Percentiles rank a stretch among this genome's conserved stretches.
These are phyloP conservation scores for Aspergillus unguis DNA, from an alignment of 2,329 filamentous ascomycete genomes.

Conservation along the genomic window DNA sequence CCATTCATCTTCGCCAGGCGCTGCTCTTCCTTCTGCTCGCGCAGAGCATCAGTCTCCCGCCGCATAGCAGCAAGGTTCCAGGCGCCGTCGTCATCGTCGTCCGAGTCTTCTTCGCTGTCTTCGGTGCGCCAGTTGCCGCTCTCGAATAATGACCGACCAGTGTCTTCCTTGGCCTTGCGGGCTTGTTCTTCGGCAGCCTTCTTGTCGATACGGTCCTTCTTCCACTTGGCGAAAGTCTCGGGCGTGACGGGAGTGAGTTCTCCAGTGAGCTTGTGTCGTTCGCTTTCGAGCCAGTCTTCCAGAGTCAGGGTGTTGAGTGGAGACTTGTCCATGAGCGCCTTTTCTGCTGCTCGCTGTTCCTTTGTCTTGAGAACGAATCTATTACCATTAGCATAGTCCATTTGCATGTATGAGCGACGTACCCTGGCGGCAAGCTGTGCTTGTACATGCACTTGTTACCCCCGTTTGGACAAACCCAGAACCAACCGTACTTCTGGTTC, in stretches of 20 bases:
- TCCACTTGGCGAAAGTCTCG: slow-evolving; percentile 94
- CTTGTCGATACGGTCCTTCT: slow-evolving; percentile 89
- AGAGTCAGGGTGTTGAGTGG: slow-evolving; percentile 90
- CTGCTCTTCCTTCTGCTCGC: slow-evolving; percentile 75
- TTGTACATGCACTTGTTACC: slow-evolving; percentile 98
- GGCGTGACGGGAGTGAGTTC: slow-evolving; percentile 89
- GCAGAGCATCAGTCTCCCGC: slow-evolving; percentile 75
- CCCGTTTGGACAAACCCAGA: slow-evolving; percentile 96
- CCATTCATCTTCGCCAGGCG: slow-evolving; percentile 45
- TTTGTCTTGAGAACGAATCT: slow-evolving; percentile 97
- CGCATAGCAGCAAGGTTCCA: slow-evolving; percentile 84
- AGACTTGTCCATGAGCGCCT: slow-evolving; percentile 92
- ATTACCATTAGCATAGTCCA: slow-evolving; percentile 13
- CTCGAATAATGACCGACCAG: slow-evolving; percentile 91
- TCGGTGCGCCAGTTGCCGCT: slow-evolving; percentile 83
- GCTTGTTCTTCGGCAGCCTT: slow-evolving; percentile 92
- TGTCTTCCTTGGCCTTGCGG: slow-evolving; percentile 88
- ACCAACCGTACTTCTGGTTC: slow-evolving; percentile 98
- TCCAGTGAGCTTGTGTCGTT: slow-evolving; percentile 91
- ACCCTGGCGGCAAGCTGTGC: slow-evolving; percentile 92
- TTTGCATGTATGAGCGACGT: slow-evolving; percentile 41
- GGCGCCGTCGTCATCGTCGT: slow-evolving; percentile 47
- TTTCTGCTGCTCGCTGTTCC: slow-evolving; percentile 92
- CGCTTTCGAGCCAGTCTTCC: slow-evolving; percentile 95
- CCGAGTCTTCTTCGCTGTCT: slow-evolving; percentile 60